Evolutionary conservation across 306 rosid genomes (phyloP), one percentile per base, ranked within the genome.

Genomic region (Castanospermum australe): DNA sequence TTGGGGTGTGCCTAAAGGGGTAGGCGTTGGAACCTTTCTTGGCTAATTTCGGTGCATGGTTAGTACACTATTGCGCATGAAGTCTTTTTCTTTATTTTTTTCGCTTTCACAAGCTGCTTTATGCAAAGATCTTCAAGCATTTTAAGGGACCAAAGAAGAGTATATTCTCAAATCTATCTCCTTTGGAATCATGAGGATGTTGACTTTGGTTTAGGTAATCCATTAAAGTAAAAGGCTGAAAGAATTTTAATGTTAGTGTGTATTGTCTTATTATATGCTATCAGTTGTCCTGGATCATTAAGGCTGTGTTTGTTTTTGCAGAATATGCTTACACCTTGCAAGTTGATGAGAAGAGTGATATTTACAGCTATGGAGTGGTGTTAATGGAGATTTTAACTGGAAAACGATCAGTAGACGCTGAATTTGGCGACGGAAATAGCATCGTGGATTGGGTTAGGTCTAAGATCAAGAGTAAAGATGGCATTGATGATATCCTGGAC

Each of bases 321-420:
- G 98, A 95, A 74, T 93, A 95, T 83, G 97, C 98, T 0, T 91
- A 95, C 4, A 95, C 98, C 0, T 87, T 95, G 0, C 98, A 95
- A 84, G 98, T 95, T 2, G 99, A 95, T 17, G 99, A 95, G 64
- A 95, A 91, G 94, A 95, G 98, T 80, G 98, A 93, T 12, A 95
- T 95, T 0, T 95, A 92, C 65, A 95, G 98, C 75, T 95, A 76
- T 0, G 98, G 98, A 3, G 98, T 95, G 10, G 93, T 95, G 67
- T 51, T 93, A 13, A 86, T 93, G 93, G 99, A 95, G 86, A 77
- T 95, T 12, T 44, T 95, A 55, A 89, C 86, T 22, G 94, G 98
- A 0, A 93, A 86, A 59, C 84, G 92, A 25, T 91, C 96, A 0
- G 96, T 95, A 13, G 87, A 90, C 8, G 54, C 90, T 0, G 96